Conservation (phyloP, 192 early-diverging fungal species). For the Backusella sp. region DNA sequence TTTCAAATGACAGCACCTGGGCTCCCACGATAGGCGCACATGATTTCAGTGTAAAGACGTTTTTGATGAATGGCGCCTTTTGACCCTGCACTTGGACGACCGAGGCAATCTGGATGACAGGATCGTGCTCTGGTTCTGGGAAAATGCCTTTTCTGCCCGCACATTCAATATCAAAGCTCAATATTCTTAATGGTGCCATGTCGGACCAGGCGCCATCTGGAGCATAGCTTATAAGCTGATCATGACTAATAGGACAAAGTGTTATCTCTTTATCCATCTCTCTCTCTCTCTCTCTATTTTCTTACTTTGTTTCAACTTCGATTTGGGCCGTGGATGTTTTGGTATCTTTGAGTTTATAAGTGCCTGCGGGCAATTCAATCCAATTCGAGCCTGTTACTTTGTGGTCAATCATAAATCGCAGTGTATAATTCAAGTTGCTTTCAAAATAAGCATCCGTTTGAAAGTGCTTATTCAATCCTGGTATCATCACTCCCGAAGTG, state of each 20-base stretch:
- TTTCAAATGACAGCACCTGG: constrained; percentile 77
- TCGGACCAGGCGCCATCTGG: constrained; percentile 91
- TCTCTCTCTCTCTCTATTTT: not conserved
- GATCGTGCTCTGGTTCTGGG: constrained; percentile 87
- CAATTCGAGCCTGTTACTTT: constrained; percentile 84
- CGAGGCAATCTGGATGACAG: constrained; percentile 97
- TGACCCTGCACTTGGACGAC: constrained; percentile 91
- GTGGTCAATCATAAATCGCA: constrained; percentile 96
- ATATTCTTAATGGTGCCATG: constrained; percentile 89
- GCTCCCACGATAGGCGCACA: constrained; percentile 93
- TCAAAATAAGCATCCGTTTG: constrained; percentile 71
- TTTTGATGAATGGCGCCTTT: constrained; percentile 85
- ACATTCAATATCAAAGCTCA: constrained; percentile 99
- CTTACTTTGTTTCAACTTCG: constrained; percentile 76
- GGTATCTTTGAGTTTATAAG: constrained; percentile 56
- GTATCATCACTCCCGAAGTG: constrained; percentile 58
- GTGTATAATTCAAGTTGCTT: constrained; percentile 82
- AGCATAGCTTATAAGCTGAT: constrained; percentile 77
- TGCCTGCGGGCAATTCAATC: constrained; percentile 82
- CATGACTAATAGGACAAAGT: constrained; percentile 48
- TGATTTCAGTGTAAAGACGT: constrained; percentile 89
- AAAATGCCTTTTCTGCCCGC: constrained; percentile 94
- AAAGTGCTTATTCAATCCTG: constrained; percentile 41
- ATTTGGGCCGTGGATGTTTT: constrained; percentile 68
- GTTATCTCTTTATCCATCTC: not conserved